These are phyloP conservation scores for Phytophthora cactorum DNA, from an alignment of 352 stramenopile genomes.

Conservation along the genomic window DNA sequence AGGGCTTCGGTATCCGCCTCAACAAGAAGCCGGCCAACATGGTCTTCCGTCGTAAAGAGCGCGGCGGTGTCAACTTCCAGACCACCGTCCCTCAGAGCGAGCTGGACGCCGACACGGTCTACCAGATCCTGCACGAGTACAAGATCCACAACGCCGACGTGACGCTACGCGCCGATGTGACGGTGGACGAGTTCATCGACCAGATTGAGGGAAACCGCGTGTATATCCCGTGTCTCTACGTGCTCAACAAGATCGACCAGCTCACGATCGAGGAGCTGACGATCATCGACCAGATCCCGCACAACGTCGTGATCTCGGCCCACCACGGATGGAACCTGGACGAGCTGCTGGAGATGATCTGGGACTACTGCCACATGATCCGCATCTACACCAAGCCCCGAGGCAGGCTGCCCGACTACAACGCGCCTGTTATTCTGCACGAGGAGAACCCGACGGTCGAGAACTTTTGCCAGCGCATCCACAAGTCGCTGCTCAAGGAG, in stretches of 20 bases:
- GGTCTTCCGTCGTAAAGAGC: constrained; percentile 97
- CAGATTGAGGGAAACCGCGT: constrained; percentile 98
- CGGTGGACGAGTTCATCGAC: constrained; percentile 99
- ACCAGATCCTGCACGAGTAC: constrained; percentile 98
- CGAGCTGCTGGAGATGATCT: constrained; percentile 96
- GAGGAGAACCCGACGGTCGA: constrained; percentile 95
- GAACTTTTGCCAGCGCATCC: constrained; percentile 96
- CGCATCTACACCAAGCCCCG: constrained; percentile 99
- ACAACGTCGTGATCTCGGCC: constrained; percentile 98
- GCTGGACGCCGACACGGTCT: constrained; percentile 95
- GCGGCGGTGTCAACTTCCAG: constrained; percentile 98
- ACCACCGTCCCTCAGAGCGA: constrained; percentile 92
- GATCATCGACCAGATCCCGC: constrained; percentile 98
- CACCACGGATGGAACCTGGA: constrained; percentile 99
- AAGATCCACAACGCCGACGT: constrained; percentile 98
- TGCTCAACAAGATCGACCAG: constrained; percentile 99
- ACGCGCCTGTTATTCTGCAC: constrained; percentile 98
- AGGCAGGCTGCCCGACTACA: constrained; percentile 96
- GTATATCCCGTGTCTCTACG: constrained; percentile 99
- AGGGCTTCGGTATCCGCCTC: constrained; percentile 98
- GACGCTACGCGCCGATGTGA: constrained; percentile 95
- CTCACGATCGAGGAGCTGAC: constrained; percentile 99
- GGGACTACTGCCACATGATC: constrained; percentile 98
- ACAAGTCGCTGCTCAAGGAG: constrained; percentile 89
- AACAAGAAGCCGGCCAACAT: constrained; percentile 98